These are phyloP conservation scores for Jackrogersella multiformis DNA, from an alignment of 495 filamentous ascomycete species.

Conservation along the genomic window DNA sequence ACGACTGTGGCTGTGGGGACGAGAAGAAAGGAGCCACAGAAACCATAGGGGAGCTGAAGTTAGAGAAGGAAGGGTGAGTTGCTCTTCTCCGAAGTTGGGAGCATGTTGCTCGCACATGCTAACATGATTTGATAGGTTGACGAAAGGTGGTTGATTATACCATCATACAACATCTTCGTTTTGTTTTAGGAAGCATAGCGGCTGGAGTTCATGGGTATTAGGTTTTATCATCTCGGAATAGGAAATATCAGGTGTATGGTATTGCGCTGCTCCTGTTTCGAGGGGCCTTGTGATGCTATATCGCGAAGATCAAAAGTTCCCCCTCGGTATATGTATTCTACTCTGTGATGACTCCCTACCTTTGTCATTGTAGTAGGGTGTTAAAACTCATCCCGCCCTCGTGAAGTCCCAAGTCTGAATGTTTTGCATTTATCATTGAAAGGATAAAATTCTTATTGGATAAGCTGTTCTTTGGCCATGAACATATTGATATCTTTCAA, in stretches of 20 bases:
- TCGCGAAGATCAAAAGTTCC: background rate
- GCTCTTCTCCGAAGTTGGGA: background rate
- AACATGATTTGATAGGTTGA: slow-evolving; percentile 22
- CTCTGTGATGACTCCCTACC: background rate
- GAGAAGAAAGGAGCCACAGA: slow-evolving; percentile 59
- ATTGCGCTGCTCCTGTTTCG: background rate
- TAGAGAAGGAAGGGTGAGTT: slow-evolving; percentile 55
- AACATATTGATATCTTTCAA: no score
- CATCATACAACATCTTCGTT: slow-evolving; percentile 3
- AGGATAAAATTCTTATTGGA: no score
- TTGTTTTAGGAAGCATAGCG: slow-evolving; percentile 22
- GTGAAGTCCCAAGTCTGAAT: no score
- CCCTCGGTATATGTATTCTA: background rate
- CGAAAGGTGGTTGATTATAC: slow-evolving; percentile 27
- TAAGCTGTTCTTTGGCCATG: no score
- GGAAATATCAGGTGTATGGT: slow-evolving; percentile 3
- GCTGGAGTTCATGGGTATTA: slow-evolving; percentile 22
- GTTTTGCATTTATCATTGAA: no score
- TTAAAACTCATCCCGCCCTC: no score
- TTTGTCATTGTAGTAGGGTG: no score
- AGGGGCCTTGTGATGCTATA: background rate
- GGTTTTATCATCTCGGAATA: background rate
- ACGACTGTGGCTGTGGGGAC: slow-evolving; percentile 94
- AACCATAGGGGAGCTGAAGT: slow-evolving; percentile 35
- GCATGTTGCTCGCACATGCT: slow-evolving; percentile 7